phyloP scores from a whole-genome alignment of 306 rosid genomes.

The Ziziphus jujuba region DNA sequence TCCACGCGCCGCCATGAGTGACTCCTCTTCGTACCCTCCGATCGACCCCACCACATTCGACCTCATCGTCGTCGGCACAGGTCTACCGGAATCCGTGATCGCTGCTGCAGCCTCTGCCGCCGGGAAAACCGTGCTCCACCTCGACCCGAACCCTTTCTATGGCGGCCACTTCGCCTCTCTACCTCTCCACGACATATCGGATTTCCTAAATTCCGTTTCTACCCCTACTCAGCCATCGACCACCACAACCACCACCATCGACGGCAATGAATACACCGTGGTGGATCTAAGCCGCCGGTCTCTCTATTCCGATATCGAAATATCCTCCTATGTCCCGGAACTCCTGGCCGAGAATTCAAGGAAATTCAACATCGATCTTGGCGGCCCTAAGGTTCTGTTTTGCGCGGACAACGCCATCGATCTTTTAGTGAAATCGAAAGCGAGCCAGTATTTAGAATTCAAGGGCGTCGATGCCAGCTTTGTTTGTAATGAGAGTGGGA shows the following conservation, averaged over 20 bases:
- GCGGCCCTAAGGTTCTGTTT: slow-evolving; percentile 71
- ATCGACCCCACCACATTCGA: slow-evolving; percentile 77
- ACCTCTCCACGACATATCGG: slow-evolving; percentile 50
- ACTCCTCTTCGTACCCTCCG: slow-evolving; percentile 42
- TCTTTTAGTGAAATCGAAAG: slow-evolving; percentile 56
- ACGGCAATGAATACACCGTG: slow-evolving; percentile 27
- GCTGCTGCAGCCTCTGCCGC: slow-evolving; percentile 73
- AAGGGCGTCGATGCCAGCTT: slow-evolving; percentile 70
- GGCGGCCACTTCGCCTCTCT: slow-evolving; percentile 75
- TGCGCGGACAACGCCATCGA: slow-evolving; percentile 61
- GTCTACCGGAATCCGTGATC: slow-evolving; percentile 56
- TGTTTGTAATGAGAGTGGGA: slow-evolving; percentile 47
- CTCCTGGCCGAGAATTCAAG: slow-evolving; percentile 50
- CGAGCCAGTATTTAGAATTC: slow-evolving; percentile 63
- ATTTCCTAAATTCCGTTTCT: slow-evolving; percentile 52
- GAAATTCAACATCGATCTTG: slow-evolving; percentile 64
- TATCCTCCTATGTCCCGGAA: slow-evolving; percentile 33
- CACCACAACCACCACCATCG: slow-evolving; percentile 9
- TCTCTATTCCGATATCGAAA: slow-evolving; percentile 46
- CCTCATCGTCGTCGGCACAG: slow-evolving; percentile 78
- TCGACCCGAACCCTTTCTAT: slow-evolving; percentile 70
- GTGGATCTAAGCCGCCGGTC: slow-evolving; percentile 39
- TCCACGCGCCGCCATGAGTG: slow-evolving; percentile 47
- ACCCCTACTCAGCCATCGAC: slow-evolving; percentile 15
- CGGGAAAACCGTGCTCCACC: slow-evolving; percentile 79